These are phyloP conservation scores for Papiliotrema nemorosa DNA, from an alignment of 1,284 basidiomycete species.

Conservation along the genomic window DNA sequence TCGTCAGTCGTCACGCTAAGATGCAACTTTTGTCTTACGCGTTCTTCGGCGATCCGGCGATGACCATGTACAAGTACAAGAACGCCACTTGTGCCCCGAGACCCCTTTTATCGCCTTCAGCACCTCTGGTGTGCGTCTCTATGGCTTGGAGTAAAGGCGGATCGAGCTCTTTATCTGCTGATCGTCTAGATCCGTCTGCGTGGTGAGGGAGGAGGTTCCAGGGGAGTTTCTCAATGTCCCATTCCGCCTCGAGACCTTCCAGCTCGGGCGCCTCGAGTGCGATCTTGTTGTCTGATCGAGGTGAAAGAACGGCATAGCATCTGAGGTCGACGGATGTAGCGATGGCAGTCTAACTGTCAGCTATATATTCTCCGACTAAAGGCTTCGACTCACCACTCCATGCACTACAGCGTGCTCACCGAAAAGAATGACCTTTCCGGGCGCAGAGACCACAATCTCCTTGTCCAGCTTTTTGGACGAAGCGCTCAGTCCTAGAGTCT, in stretches of 20 bases:
- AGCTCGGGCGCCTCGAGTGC: conserved; percentile 80
- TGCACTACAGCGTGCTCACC: conserved; percentile 99
- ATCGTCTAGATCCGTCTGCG: conserved; percentile 42
- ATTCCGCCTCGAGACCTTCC: conserved; percentile 67
- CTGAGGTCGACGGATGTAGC: conserved; percentile 93
- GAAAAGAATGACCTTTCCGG: conserved; percentile 97
- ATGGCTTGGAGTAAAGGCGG: conserved; percentile 67
- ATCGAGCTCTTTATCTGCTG: conserved; percentile 67
- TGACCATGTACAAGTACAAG: conserved; percentile 88
- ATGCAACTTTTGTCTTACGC: conserved; percentile 58
- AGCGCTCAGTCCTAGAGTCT: conserved; percentile 24
- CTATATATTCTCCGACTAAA: not conserved
- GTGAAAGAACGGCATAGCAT: conserved; percentile 81
- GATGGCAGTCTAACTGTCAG: conserved; percentile 69
- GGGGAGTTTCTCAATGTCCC: conserved; percentile 77
- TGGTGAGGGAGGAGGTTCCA: conserved; percentile 69
- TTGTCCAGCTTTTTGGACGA: conserved; percentile 41
- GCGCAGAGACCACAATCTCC: conserved; percentile 77
- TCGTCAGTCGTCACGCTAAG: conserved; percentile 1
- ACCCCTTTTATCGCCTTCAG: conserved; percentile 27
- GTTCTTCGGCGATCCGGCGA: conserved; percentile 55
- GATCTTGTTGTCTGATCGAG: conserved; percentile 69
- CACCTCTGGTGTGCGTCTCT: conserved; percentile 36
- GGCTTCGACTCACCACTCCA: conserved; percentile 70
- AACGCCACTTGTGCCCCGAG: conserved; percentile 75